These are phyloP conservation scores for Chalciporus piperatus DNA, from an alignment of 768 basidiomycete genomes.

Conservation along the genomic window DNA sequence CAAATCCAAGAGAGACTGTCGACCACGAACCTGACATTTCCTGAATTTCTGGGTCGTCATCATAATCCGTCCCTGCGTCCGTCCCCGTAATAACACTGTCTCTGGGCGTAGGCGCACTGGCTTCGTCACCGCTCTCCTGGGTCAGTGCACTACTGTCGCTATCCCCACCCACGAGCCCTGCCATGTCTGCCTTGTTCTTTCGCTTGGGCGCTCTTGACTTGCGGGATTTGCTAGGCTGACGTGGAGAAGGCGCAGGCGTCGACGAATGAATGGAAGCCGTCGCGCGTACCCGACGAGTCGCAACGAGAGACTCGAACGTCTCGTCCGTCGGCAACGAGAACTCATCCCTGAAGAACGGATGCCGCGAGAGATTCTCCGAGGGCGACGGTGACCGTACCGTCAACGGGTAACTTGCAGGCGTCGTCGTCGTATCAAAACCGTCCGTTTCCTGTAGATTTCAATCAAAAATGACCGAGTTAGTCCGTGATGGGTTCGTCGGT, in stretches of 20 bases:
- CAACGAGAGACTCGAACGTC: constrained; percentile 55
- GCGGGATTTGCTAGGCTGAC: constrained; percentile 33
- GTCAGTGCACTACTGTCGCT: constrained; percentile 84
- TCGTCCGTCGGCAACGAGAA: constrained; percentile 61
- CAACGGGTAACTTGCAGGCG: constrained; percentile 42
- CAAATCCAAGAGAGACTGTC: background rate
- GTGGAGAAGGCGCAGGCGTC: constrained; percentile 57
- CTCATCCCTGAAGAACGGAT: constrained; percentile 75
- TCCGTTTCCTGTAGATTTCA: constrained; percentile 38
- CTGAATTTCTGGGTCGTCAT: constrained; percentile 65
- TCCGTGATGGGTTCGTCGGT: constrained; percentile 4
- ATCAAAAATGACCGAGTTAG: background rate
- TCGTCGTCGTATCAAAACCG: constrained; percentile 43
- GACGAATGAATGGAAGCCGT: constrained; percentile 53
- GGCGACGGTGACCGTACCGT: constrained; percentile 65
- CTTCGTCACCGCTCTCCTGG: constrained; percentile 78
- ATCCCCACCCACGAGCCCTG: constrained; percentile 76
- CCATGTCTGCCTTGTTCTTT: constrained; percentile 50
- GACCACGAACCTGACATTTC: constrained; percentile 55
- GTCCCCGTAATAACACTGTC: constrained; percentile 71
- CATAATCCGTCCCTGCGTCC: constrained; percentile 68
- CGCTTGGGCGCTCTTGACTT: constrained; percentile 49
- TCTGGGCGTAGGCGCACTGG: constrained; percentile 49
- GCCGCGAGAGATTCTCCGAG: constrained; percentile 60
- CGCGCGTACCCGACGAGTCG: constrained; percentile 59